phyloP scores from a whole-genome alignment of 2,329 filamentous ascomycete species.

The Diaporthe sp. region DNA sequence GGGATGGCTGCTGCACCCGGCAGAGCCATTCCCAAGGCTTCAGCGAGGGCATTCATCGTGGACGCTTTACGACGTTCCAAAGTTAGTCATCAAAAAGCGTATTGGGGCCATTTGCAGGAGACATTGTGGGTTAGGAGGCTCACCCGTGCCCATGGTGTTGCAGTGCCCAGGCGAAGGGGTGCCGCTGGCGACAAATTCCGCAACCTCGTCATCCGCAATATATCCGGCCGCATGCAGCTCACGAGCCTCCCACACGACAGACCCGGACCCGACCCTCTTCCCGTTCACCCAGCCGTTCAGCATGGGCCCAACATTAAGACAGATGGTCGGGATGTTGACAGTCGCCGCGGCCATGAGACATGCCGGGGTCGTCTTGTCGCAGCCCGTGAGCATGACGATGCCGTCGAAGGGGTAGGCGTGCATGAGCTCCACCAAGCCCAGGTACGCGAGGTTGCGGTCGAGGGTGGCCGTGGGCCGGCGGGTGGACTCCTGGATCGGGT shows the following conservation, averaged over 20 bases:
- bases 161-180: slow-evolving; percentile 60
- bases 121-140: background rate
- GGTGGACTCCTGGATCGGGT: slow-evolving; percentile 61
- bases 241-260: slow-evolving; percentile 59
- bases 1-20: slow-evolving; percentile 63
- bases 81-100: background rate
- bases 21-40: slow-evolving; percentile 63
- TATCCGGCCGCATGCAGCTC: slow-evolving; percentile 58
- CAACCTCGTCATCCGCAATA: slow-evolving; percentile 54
- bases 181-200: slow-evolving; percentile 54
- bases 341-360: slow-evolving; percentile 63
- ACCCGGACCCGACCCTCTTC: slow-evolving; percentile 55
- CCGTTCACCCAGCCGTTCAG: slow-evolving; percentile 57
- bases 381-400: slow-evolving; percentile 61
- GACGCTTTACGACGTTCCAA: slow-evolving; percentile 46
- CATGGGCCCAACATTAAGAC: slow-evolving; percentile 64
- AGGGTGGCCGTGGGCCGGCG: slow-evolving; percentile 59
- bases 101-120: background rate
- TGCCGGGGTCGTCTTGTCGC: slow-evolving; percentile 63
- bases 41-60: slow-evolving; percentile 63
- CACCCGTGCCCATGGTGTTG: slow-evolving; percentile 61
- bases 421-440: slow-evolving; percentile 59
- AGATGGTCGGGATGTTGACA: slow-evolving; percentile 61
- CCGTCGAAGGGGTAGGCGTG: slow-evolving; percentile 60
- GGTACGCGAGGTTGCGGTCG: slow-evolving; percentile 60